Conservation (phyloP, 2,329 filamentous ascomycete species). For the Calycina marina region DNA sequence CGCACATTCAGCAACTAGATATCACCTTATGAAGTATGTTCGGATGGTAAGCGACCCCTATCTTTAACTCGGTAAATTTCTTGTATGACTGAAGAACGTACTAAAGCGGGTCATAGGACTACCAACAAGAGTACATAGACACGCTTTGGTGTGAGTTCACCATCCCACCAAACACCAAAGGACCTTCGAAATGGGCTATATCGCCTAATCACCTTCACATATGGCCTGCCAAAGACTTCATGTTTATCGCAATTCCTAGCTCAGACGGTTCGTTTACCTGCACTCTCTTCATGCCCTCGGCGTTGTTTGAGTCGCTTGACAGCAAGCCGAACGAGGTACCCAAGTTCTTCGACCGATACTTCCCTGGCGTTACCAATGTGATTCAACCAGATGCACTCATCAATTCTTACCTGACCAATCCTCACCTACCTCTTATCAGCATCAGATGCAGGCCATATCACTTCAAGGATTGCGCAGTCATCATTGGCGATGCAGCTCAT, state of each 20-base stretch:
- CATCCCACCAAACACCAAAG: slow-evolving; percentile 40
- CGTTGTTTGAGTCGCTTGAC: slow-evolving; percentile 55
- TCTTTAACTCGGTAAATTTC: too few relatives aligned
- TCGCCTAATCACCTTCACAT: slow-evolving; percentile 93
- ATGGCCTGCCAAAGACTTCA: slow-evolving; percentile 85
- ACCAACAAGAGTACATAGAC: slow-evolving; percentile 89
- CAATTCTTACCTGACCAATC: slow-evolving; percentile 64
- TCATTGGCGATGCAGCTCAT: slow-evolving; percentile 87
- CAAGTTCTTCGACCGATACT: slow-evolving; percentile 66
- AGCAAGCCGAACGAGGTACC: slow-evolving; percentile 43
- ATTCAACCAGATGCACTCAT: slow-evolving; percentile 55
- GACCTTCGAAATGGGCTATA: slow-evolving; percentile 49
- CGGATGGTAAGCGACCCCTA: slow-evolving; percentile 47
- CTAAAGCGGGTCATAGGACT: too few relatives aligned
- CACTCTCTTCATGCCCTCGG: slow-evolving; percentile 74
- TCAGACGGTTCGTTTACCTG: slow-evolving; percentile 82
- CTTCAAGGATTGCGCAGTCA: slow-evolving; percentile 59
- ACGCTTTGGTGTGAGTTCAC: slow-evolving; percentile 95
- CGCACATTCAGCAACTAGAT: slow-evolving; percentile 80
- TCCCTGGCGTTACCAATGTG: slow-evolving; percentile 68
- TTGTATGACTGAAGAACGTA: too few relatives aligned
- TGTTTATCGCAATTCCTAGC: slow-evolving; percentile 95
- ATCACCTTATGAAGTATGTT: slow-evolving; percentile 90
- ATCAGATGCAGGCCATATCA: slow-evolving; percentile 90
- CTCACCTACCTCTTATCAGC: slow-evolving; percentile 82